phyloP scores from a whole-genome alignment of 2,329 filamentous ascomycete species.

The Capronia epimyces region DNA sequence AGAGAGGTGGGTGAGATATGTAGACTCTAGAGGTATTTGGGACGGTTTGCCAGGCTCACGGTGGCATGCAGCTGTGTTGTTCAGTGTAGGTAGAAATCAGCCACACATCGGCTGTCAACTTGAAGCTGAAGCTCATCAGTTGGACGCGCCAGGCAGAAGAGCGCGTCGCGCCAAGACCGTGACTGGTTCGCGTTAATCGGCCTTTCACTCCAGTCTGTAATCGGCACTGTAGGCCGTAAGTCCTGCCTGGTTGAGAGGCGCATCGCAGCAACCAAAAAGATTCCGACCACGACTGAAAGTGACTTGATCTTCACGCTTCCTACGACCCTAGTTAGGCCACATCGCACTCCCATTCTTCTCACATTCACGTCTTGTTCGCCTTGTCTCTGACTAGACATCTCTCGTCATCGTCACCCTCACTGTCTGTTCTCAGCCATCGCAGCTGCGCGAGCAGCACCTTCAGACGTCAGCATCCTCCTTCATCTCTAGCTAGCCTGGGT shows the following conservation, averaged over 20 bases:
- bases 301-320: too few species aligned
- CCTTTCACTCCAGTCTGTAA: too few species aligned
- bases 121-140: conserved; percentile 29
- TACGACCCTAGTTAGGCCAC: too few species aligned
- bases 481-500: conserved; percentile 12
- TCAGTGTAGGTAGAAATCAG: too few species aligned
- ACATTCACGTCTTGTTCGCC: too few species aligned
- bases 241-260: too few species aligned
- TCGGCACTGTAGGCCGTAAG: too few species aligned
- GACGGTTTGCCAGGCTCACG: too few species aligned
- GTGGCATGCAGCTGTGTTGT: too few species aligned
- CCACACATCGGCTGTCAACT: conserved; percentile 27
- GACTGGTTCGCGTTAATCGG: not conserved
- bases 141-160: not conserved
- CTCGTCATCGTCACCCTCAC: not conserved
- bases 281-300: not conserved
- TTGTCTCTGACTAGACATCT: too few species aligned
- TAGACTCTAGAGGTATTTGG: too few species aligned
- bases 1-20: not conserved
- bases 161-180: not conserved
- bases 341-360: not conserved
- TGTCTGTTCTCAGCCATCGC: not conserved
- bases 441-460: not conserved
- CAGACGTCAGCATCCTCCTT: not conserved
- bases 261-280: not conserved